Evolutionary conservation across 2,329 filamentous ascomycete genomes (phyloP).

Genomic region (Claviceps maximensis): DNA sequence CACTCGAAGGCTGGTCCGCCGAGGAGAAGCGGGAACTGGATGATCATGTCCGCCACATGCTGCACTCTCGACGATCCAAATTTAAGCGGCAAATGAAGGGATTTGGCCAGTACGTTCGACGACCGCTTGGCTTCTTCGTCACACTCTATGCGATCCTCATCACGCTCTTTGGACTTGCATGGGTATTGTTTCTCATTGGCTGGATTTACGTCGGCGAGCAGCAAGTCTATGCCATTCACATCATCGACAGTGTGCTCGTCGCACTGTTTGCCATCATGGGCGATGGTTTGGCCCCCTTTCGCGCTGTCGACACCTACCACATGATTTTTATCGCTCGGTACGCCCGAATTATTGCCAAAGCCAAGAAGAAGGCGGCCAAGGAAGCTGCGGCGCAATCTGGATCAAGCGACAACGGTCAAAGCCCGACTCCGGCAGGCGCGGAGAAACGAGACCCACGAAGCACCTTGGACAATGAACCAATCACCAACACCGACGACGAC

Average conservation of each 20-base stretch:
- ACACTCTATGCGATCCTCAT: constrained; percentile 74
- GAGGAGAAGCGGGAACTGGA: constrained; percentile 67
- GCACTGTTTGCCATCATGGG: constrained; percentile 59
- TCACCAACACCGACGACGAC: not conserved
- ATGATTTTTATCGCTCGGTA: constrained; percentile 74
- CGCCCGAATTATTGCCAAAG: constrained; percentile 23
- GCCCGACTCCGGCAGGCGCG: not conserved
- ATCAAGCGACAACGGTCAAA: not conserved
- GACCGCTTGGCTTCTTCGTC: constrained; percentile 69
- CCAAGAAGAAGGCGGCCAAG: constrained; percentile 23
- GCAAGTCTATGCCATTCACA: constrained; percentile 55
- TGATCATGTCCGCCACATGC: constrained; percentile 76
- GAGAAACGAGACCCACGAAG: not conserved
- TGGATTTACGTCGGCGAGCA: constrained; percentile 73
- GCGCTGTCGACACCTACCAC: constrained; percentile 72
- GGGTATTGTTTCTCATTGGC: constrained; percentile 83
- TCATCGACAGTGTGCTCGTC: constrained; percentile 59
- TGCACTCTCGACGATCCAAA: constrained; percentile 66
- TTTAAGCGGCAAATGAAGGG: constrained; percentile 71
- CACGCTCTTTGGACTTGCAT: constrained; percentile 72
- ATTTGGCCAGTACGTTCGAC: constrained; percentile 65
- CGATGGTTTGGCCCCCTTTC: constrained; percentile 60
- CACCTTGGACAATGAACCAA: not conserved
- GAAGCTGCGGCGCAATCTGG: not conserved
- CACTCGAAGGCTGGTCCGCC: constrained; percentile 59